Conservation (phyloP, 306 rosid species). For the Medicago ruthenica region DNA sequence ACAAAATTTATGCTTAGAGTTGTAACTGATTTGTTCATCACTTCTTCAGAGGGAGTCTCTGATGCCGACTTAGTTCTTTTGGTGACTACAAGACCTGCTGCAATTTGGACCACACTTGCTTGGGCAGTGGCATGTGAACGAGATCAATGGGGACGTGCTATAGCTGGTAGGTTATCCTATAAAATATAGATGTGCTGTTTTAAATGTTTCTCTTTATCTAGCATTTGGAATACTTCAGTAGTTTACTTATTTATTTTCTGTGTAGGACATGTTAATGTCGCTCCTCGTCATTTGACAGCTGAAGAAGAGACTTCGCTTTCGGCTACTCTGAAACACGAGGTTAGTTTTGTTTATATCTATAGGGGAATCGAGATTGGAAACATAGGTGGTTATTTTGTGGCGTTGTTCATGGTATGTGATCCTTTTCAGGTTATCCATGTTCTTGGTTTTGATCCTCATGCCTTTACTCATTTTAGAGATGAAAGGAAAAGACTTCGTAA, state of each 20-base stretch:
- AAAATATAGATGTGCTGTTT: slow-evolving; percentile 27
- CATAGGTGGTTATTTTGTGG: slow-evolving; percentile 27
- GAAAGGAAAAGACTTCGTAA: slow-evolving; percentile 91
- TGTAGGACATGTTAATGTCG: slow-evolving; percentile 96
- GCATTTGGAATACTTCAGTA: slow-evolving; percentile 39
- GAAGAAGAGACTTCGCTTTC: slow-evolving; percentile 96
- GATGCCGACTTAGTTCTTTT: slow-evolving; percentile 92
- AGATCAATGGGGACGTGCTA: slow-evolving; percentile 99
- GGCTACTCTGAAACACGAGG: slow-evolving; percentile 97
- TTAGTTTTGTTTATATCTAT: slow-evolving; percentile 44
- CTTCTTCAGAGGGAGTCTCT: slow-evolving; percentile 77
- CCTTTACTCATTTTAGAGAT: slow-evolving; percentile 97
- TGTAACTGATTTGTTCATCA: slow-evolving; percentile 38
- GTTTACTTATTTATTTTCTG: slow-evolving; percentile 13
- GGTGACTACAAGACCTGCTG: slow-evolving; percentile 98
- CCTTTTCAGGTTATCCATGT: slow-evolving; percentile 92
- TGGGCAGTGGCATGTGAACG: slow-evolving; percentile 99
- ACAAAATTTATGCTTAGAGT: slow-evolving; percentile 6
- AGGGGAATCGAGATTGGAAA: slow-evolving; percentile 32
- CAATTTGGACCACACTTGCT: slow-evolving; percentile 96
- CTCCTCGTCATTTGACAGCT: slow-evolving; percentile 98
- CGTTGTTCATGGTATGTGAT: slow-evolving; percentile 38
- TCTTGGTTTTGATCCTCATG: slow-evolving; percentile 99
- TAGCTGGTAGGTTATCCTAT: slow-evolving; percentile 73
- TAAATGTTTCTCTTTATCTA: slow-evolving; percentile 31